Base-by-base conservation (phyloP, 2,329 filamentous ascomycete species). In the Alternaria brassicicola region DNA sequence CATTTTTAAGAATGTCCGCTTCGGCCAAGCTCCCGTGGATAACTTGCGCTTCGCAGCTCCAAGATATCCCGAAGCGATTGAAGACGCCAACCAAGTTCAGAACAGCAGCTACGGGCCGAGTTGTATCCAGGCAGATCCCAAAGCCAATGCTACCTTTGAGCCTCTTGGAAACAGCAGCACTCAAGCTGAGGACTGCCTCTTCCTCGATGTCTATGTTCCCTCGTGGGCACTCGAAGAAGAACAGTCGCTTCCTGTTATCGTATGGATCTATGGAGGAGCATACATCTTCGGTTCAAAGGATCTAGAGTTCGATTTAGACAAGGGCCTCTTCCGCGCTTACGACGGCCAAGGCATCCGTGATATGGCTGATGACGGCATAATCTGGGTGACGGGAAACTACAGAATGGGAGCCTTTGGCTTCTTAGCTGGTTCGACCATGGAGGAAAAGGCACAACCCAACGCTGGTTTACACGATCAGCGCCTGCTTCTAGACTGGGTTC, bases 331-430 rank as follows among this genome's bases (percentile, higher is more conserved):
- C 10, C 36, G 23, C 2, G 36, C 36, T 23, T 39, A 39, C 6
- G 36, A 39, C 3, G 36, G 36, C 19, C 36, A 23, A 15, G 36
- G 36, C 2, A 39, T 39, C 6, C 19, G 36, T 23, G 36, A 39
- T 0, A 2, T 1, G 5, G 1, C 19, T 15, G 0, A 8, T 0
- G 10, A 39, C 0, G 1, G 19, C 19, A 12, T 39, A 19, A 39
- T 39, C 36, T 39, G 36, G 36, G 36, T 39, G 6, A 39, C 36
- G 1, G 36, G 36, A 1, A 39, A 39, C 36, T 39, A 39, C 36
- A 39, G 36, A 6, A 39, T 39, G 36, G 36, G 36, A 39, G 36
- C 36, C 5, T 39, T 39, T 15, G 36, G 36, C 3, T 39, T 39
- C 36, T 23, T 39, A 19, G 36, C 19, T 8, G 36, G 36, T 6